Conservation (phyloP, 2,329 filamentous ascomycete species). For the Verticillium tricorpus region DNA sequence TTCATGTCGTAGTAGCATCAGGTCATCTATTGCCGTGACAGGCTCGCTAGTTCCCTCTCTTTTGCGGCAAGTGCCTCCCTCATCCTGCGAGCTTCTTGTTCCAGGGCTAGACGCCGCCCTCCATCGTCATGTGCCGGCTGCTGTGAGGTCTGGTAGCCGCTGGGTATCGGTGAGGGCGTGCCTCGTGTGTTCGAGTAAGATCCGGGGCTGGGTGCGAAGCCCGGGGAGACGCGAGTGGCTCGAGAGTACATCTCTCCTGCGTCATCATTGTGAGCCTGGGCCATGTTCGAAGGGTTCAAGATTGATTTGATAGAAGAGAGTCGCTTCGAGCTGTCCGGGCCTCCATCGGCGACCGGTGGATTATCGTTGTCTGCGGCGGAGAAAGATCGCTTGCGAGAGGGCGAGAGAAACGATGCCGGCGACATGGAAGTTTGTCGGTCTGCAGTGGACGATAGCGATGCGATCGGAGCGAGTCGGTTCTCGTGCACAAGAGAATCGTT, state of each 20-base stretch:
- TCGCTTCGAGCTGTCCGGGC: conserved; percentile 51
- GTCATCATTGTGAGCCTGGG: conserved; percentile 25
- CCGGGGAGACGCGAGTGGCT: conserved; percentile 38
- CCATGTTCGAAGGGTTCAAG: conserved; percentile 50
- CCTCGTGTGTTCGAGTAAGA: conserved; percentile 26
- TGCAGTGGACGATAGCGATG: conserved; percentile 36
- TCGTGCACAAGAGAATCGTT: conserved; percentile 45
- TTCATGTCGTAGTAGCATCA: background rate
- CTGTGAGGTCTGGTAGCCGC: conserved; percentile 15
- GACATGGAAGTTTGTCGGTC: conserved; percentile 56
- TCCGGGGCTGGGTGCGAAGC: conserved; percentile 35
- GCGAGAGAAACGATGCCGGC: conserved; percentile 55
- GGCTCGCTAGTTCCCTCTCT: conserved; percentile 63
- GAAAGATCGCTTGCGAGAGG: conserved; percentile 63
- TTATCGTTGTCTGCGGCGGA: conserved; percentile 53
- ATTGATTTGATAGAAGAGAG: conserved; percentile 74
- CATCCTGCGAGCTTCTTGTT: conserved; percentile 73
- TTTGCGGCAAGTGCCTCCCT: conserved; percentile 67
- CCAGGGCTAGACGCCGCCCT: conserved; percentile 56
- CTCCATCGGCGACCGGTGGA: conserved; percentile 28
- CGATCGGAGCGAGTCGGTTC: conserved; percentile 54
- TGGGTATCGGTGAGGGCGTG: conserved; percentile 20
- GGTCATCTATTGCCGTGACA: conserved; percentile 10
- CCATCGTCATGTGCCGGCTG: conserved; percentile 33
- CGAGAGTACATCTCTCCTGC: conserved; percentile 33